phyloP scores from a whole-genome alignment of 2,329 filamentous ascomycete species.

The Teratosphaeria epicoccoides region DNA sequence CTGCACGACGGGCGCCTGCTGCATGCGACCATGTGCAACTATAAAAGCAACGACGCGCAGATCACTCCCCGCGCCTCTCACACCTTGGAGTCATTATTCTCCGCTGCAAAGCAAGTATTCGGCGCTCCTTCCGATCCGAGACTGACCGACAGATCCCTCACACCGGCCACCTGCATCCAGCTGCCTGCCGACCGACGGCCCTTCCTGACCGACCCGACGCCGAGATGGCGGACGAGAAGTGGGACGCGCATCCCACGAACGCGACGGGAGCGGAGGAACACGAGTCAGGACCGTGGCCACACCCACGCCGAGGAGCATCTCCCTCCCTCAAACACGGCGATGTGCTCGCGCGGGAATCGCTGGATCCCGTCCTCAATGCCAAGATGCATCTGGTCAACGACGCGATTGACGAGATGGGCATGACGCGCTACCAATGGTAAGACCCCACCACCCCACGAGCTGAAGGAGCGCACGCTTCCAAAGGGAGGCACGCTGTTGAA shows the following conservation, averaged over 20 bases:
- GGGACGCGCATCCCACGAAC: not conserved
- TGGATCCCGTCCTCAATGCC: conserved; percentile 49
- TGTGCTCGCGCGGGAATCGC: conserved; percentile 46
- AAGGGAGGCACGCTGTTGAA: not conserved
- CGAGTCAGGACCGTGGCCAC: not conserved
- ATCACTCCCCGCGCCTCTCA: no score
- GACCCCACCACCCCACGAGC: not conserved
- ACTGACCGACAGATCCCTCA: no score
- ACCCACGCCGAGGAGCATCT: not conserved
- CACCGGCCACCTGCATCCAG: not conserved
- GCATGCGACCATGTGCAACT: no score
- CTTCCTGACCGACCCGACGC: not conserved
- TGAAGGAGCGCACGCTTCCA: no score
- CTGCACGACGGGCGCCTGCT: not conserved
- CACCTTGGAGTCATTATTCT: no score
- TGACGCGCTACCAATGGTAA: conserved; percentile 42
- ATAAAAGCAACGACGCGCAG: no score
- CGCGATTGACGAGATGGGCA: conserved; percentile 46
- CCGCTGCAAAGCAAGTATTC: no score
- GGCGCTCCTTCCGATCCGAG: no score
- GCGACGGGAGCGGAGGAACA: no score
- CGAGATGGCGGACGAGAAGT: not conserved
- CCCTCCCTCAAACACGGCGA: conserved; percentile 33
- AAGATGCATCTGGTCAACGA: conserved; percentile 51
- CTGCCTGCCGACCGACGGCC: no score